A percentile compares a stretch with the other conserved stretches of the same genome.
Evolutionary conservation across 2,329 filamentous ascomycete genomes (phyloP).

Genomic region (Paecilomyces variotii): DNA sequence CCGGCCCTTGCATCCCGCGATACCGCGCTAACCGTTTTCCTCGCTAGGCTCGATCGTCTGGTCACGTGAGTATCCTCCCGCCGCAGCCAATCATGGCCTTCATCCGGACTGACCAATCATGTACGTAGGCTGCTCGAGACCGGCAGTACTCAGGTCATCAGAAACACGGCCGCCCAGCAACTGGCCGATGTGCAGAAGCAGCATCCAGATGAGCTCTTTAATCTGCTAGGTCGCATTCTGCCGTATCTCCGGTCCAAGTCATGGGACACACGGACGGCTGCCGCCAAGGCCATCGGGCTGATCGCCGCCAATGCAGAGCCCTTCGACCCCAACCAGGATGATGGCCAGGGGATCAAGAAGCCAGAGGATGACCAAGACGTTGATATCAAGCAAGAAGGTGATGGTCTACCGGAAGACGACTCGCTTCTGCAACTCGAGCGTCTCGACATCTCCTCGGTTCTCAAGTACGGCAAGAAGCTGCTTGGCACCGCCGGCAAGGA

Average conservation of each 20-base stretch:
- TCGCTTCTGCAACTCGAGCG: constrained; percentile 59
- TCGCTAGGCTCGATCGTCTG: constrained; percentile 65
- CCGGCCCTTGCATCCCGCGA: neutral
- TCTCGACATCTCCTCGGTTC: constrained; percentile 69
- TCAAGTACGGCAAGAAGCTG: constrained; percentile 76
- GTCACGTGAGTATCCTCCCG: constrained; percentile 62
- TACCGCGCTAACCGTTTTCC: constrained; percentile 25
- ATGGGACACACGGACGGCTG: constrained; percentile 92
- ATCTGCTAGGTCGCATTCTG: constrained; percentile 86
- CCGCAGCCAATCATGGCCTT: neutral
- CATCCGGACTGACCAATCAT: constrained; percentile 16
- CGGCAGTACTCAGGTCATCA: constrained; percentile 89
- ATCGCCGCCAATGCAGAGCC: constrained; percentile 82
- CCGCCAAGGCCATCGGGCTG: constrained; percentile 87
- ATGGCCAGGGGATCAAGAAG: constrained; percentile 44
- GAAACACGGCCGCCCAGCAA: constrained; percentile 94
- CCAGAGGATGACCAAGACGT: constrained; percentile 45
- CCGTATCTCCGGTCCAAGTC: constrained; percentile 91
- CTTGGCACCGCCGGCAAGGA: constrained; percentile 72
- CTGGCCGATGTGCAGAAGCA: constrained; percentile 96
- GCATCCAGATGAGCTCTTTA: constrained; percentile 95
- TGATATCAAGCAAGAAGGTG: constrained; percentile 32
- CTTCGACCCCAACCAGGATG: constrained; percentile 80
- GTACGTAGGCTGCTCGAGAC: constrained; percentile 77
- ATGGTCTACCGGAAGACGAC: constrained; percentile 41